These are phyloP conservation scores for Lenzites betulinus DNA, from an alignment of 768 basidiomycete species.

Conservation along the genomic window DNA sequence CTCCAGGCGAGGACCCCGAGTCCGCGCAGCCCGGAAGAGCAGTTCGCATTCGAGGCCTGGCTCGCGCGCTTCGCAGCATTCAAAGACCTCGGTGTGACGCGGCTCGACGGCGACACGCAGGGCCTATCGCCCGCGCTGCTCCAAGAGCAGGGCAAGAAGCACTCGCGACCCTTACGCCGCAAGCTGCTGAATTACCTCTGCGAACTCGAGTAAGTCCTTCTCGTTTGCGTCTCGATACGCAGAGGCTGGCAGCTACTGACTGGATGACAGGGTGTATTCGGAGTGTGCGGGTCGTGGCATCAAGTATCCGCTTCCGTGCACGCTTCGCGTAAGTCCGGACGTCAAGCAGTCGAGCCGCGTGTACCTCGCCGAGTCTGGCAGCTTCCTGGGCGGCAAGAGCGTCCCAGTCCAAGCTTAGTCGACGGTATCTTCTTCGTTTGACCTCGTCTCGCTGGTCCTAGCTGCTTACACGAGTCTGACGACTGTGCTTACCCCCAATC, in stretches of 20 bases:
- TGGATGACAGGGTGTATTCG: background rate
- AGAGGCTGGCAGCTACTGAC: background rate
- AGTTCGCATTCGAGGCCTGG: background rate
- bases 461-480: too few relatives aligned
- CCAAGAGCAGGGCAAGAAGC: background rate
- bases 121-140: background rate
- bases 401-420: background rate
- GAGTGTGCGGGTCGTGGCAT: background rate
- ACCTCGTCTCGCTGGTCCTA: too few relatives aligned
- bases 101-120: background rate
- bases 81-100: background rate
- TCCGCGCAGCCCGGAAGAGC: background rate
- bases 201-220: background rate
- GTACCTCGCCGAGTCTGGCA: background rate
- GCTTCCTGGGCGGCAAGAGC: background rate
- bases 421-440: too few relatives aligned
- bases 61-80: background rate
- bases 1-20: background rate
- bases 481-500: too few relatives aligned
- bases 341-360: background rate
- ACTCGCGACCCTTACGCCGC: background rate
- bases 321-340: background rate
- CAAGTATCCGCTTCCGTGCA: background rate
- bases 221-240: background rate
- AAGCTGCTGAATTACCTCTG: background rate